These are phyloP conservation scores for Murraya koenigii DNA, from an alignment of 345 rosid genomes.

Conservation along the genomic window DNA sequence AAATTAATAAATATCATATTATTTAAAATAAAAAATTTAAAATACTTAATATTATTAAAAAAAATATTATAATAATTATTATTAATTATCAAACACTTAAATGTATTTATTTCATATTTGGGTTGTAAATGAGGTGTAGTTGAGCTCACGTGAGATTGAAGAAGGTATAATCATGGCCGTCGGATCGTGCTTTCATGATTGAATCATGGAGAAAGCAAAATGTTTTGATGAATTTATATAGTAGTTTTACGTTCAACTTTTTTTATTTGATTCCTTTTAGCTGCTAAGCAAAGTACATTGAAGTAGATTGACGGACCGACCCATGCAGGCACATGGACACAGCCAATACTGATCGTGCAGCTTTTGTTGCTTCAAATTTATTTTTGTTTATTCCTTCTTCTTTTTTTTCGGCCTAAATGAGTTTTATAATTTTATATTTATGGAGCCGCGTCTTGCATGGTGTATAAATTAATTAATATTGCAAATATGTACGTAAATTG, in stretches of 20 bases:
- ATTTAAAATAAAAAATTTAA: too few species aligned
- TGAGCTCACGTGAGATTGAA: neutral
- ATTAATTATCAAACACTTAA: too few species aligned
- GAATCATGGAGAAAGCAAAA: neutral
- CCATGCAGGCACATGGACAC: conserved; percentile 5
- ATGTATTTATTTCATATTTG: too few species aligned
- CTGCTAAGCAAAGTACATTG: neutral
- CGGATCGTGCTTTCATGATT: neutral
- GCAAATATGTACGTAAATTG: too few species aligned
- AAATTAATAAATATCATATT: too few species aligned
- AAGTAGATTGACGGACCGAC: neutral
- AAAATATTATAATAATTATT: neutral
- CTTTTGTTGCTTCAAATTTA: neutral
- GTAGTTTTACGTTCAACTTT: neutral
- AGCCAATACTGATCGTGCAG: neutral
- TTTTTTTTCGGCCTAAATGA: neutral
- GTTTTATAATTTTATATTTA: too few species aligned
- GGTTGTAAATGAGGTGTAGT: neutral
- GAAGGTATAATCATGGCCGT: neutral
- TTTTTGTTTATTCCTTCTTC: neutral
- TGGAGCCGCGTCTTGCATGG: too few species aligned
- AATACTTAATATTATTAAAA: too few species aligned
- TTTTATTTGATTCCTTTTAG: neutral
- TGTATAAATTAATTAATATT: too few species aligned
- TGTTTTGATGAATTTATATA: neutral